A percentile compares a stretch with the other conserved stretches of the same genome.
Conservation (phyloP, 2,329 filamentous ascomycete genomes). For the Colletotrichum sp. region DNA sequence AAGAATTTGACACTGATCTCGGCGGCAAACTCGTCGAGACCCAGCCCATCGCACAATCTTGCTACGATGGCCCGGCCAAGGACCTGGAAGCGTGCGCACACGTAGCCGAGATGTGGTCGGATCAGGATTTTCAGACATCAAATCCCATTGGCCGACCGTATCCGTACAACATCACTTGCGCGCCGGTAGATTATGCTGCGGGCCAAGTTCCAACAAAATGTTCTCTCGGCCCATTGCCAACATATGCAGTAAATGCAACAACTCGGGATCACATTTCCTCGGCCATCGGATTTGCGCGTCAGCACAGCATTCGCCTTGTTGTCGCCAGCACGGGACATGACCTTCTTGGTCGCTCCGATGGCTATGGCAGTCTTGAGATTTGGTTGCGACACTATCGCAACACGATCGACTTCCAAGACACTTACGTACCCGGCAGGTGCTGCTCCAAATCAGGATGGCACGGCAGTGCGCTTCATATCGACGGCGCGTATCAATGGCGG, state of each 20-base stretch:
- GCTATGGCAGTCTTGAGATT: conserved; percentile 34
- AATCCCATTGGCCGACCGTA: conserved; percentile 28
- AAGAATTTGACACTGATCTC: conserved; percentile 17
- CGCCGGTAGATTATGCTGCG: conserved; percentile 26
- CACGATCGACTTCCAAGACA: conserved; percentile 27
- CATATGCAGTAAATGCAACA: conserved; percentile 29
- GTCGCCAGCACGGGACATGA: conserved; percentile 50
- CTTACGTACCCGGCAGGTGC: no score
- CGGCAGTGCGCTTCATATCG: conserved; percentile 37
- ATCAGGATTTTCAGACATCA: conserved; percentile 28
- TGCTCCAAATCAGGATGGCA: conserved; percentile 25
- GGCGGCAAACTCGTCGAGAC: conserved; percentile 27
- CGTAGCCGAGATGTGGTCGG: conserved; percentile 27
- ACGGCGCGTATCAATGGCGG: conserved; percentile 35
- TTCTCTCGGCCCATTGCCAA: conserved; percentile 24
- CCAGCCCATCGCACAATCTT: conserved; percentile 27
- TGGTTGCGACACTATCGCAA: conserved; percentile 38
- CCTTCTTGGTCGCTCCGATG: conserved; percentile 37
- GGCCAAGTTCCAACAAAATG: conserved; percentile 20
- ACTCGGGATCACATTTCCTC: conserved; percentile 16
- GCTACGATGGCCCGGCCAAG: conserved; percentile 26
- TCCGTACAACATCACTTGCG: conserved; percentile 32
- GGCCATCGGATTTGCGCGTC: conserved; percentile 13
- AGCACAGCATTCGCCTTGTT: conserved; percentile 41
- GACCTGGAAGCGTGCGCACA: conserved; percentile 23